Percentiles rank a stretch among this genome's conserved stretches.
phyloP scores from a whole-genome alignment of 2,329 filamentous ascomycete genomes.

The Diplodia seriata region DNA sequence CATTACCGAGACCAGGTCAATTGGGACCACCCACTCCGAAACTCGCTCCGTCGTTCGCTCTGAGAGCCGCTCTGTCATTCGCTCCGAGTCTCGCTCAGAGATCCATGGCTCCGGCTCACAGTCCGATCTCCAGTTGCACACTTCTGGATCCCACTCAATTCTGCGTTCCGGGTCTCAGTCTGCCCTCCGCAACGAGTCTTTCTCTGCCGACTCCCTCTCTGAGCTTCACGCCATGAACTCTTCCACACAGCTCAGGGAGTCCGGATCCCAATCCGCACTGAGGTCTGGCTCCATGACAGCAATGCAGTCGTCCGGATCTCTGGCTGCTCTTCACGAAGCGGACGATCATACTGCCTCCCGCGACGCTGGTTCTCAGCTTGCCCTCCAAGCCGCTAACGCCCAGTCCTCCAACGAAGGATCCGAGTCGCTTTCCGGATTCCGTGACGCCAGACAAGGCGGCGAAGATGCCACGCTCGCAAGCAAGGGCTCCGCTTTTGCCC shows the following conservation, averaged over 20 bases:
- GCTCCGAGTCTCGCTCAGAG: slow-evolving; percentile 23
- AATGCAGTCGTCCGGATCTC: slow-evolving; percentile 16
- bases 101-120: slow-evolving; percentile 12
- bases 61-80: slow-evolving; percentile 10
- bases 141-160: slow-evolving; percentile 2
- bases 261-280: slow-evolving; percentile 16
- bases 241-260: slow-evolving; percentile 7
- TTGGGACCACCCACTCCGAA: slow-evolving; percentile 11
- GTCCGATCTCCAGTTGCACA: slow-evolving; percentile 11
- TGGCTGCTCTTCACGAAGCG: slow-evolving; percentile 17
- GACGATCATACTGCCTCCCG: slow-evolving; percentile 12
- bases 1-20: slow-evolving; percentile 8
- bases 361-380: background rate
- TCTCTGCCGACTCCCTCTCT: slow-evolving; percentile 18
- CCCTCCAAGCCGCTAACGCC: background rate
- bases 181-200: slow-evolving; percentile 13
- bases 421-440: background rate
- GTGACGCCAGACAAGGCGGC: slow-evolving; percentile 5
- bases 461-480: slow-evolving; percentile 13
- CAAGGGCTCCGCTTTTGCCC: background rate
- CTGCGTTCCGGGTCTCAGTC: slow-evolving; percentile 14
- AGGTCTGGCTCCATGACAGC: slow-evolving; percentile 13
- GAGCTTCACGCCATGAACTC: slow-evolving; percentile 7
- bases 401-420: background rate
- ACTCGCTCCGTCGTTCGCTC: slow-evolving; percentile 21